Conservation (phyloP, 2,329 filamentous ascomycete genomes). For the Acrocalymma vagum region DNA sequence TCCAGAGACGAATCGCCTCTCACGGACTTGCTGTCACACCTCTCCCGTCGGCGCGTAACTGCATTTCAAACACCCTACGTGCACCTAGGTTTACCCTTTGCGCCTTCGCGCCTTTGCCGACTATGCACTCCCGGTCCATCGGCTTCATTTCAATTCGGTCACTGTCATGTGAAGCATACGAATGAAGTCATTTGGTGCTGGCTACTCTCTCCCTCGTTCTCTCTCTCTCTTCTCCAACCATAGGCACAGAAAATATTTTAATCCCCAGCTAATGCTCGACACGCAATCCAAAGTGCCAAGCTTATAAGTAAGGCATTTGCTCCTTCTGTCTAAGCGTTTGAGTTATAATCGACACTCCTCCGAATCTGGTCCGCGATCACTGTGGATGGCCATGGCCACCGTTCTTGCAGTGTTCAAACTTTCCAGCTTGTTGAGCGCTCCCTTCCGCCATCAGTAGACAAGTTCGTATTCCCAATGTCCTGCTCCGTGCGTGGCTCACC, state of each 20-base stretch:
- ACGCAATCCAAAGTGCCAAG: constrained; percentile 9
- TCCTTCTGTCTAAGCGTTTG: constrained; percentile 27
- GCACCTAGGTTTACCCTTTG: too few species aligned
- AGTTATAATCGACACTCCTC: constrained; percentile 10
- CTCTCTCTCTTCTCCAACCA: too few species aligned
- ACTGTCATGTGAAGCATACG: constrained; percentile 3
- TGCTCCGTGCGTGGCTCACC: constrained; percentile 12
- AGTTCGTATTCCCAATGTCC: constrained; percentile 24
- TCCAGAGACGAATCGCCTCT: too few species aligned
- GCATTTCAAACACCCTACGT: too few species aligned
- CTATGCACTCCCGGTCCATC: too few species aligned
- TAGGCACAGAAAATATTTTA: too few species aligned
- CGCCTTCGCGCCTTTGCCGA: too few species aligned
- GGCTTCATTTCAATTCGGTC: too few species aligned
- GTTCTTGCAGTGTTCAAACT: constrained; percentile 1
- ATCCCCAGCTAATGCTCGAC: too few species aligned
- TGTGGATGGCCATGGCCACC: constrained; percentile 3
- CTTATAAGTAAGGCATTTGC: constrained; percentile 25
- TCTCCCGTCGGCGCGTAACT: too few species aligned
- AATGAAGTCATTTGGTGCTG: constrained; percentile 11
- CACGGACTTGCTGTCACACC: too few species aligned
- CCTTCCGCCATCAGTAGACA: constrained; percentile 12
- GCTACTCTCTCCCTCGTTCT: too few species aligned
- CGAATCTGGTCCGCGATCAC: constrained; percentile 2
- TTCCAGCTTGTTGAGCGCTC: not conserved